These are phyloP conservation scores for Pleochaeta shiraiana DNA, from an alignment of 2,329 filamentous ascomycete genomes.

Conservation along the genomic window DNA sequence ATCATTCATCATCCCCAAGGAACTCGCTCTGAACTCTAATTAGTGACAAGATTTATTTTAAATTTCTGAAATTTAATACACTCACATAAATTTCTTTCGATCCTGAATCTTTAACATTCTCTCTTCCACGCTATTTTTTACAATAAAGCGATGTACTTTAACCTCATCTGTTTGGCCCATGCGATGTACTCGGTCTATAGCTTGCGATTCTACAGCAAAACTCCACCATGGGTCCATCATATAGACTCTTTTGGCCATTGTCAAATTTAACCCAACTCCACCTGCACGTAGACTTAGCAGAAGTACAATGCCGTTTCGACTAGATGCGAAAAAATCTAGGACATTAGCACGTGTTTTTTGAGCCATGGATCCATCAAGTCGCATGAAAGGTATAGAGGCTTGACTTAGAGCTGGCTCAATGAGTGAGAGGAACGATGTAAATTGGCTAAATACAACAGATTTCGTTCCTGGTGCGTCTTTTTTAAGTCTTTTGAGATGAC, in stretches of 20 bases:
- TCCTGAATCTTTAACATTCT: conserved; percentile 90
- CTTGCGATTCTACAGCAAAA: conserved; percentile 89
- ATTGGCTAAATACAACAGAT: conserved; percentile 89
- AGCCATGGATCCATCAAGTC: conserved; percentile 75
- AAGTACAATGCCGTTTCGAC: conserved; percentile 45
- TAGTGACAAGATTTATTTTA: conserved; percentile 6
- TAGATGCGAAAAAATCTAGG: conserved; percentile 45
- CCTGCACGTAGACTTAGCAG: conserved; percentile 74
- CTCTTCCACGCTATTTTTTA: conserved; percentile 79
- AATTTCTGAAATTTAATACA: conserved; percentile 15
- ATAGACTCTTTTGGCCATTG: conserved; percentile 70
- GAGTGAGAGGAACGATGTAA: conserved; percentile 85
- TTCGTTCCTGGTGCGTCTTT: conserved; percentile 48
- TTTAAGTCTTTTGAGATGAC: conserved; percentile 47
- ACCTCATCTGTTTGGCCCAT: conserved; percentile 89
- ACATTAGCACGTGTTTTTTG: conserved; percentile 70
- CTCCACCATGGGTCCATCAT: conserved; percentile 99
- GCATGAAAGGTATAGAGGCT: conserved; percentile 56
- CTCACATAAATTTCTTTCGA: conserved; percentile 86
- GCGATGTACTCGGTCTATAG: conserved; percentile 90
- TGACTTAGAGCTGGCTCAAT: conserved; percentile 61
- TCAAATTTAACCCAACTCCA: conserved; percentile 84
- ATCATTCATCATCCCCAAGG: conserved; percentile 81
- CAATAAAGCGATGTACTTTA: conserved; percentile 69
- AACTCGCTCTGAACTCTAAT: conserved; percentile 88